Conservation (phyloP, 2,329 filamentous ascomycete species). For the Trichoderma sp. region DNA sequence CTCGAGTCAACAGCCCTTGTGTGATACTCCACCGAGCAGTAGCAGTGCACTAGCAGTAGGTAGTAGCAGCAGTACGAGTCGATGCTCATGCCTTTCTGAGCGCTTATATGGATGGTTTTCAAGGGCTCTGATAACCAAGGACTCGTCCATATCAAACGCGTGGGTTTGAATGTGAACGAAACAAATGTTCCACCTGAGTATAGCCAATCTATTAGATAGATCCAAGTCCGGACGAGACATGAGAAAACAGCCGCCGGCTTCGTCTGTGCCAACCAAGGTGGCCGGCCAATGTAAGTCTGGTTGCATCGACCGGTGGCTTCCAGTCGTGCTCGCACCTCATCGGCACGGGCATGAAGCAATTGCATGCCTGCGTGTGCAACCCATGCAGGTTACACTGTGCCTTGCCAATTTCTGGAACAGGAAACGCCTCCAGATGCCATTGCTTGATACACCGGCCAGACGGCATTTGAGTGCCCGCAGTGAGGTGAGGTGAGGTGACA, state of each 20-base stretch:
- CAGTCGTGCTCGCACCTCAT: conserved; percentile 17
- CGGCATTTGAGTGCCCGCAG: neutral
- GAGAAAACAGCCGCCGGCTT: neutral
- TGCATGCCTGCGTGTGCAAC: conserved; percentile 10
- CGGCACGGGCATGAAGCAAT: conserved; percentile 17
- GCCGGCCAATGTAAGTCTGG: neutral
- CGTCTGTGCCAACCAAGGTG: neutral
- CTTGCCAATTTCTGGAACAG: conserved; percentile 1
- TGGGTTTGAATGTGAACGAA: neutral
- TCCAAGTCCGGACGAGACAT: neutral
- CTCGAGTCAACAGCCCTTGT: conserved; percentile 11
- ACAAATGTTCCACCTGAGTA: neutral
- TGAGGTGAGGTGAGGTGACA: neutral
- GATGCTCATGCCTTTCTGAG: neutral
- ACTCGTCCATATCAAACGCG: neutral
- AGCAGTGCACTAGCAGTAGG: neutral
- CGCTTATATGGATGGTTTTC: neutral
- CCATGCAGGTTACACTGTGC: conserved; percentile 2
- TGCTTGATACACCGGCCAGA: neutral
- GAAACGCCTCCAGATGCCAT: neutral
- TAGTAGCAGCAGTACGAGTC: neutral
- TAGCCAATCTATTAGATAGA: neutral
- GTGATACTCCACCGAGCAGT: neutral
- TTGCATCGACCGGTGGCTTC: conserved; percentile 16
- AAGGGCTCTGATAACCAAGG: neutral